Percentiles rank a stretch among this genome's conserved stretches.
Evolutionary conservation across 345 rosid species (phyloP).

Genomic region (Theobroma cacao): DNA sequence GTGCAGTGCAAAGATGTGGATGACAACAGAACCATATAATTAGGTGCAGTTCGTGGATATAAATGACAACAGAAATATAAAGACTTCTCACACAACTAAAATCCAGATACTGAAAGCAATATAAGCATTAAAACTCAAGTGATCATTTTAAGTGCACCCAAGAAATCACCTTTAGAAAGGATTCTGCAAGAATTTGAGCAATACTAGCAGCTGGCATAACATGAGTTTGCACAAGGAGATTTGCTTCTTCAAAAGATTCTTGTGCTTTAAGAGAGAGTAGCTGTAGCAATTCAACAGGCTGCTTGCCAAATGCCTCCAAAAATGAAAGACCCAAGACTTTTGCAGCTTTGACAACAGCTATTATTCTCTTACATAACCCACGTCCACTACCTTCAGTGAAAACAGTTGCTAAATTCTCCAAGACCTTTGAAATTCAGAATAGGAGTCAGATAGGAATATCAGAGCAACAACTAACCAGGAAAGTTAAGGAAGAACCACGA

Average conservation of each 20-base stretch:
- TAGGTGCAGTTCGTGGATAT: no score
- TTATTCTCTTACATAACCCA: slow-evolving; percentile 76
- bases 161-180: slow-evolving; percentile 75
- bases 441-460: not conserved
- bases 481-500: not conserved
- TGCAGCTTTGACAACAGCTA: slow-evolving; percentile 84
- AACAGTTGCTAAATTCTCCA: slow-evolving; percentile 65
- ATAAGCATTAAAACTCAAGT: slow-evolving; percentile 8
- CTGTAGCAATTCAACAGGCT: slow-evolving; percentile 81
- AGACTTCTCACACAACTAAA: not conserved
- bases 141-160: not conserved
- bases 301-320: slow-evolving; percentile 87
- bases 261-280: slow-evolving; percentile 98
- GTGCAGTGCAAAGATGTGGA: not conserved
- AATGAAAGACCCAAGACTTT: slow-evolving; percentile 80
- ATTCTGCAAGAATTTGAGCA: slow-evolving; percentile 96
- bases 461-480: not conserved
- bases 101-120: slow-evolving; percentile 2
- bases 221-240: slow-evolving; percentile 79
- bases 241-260: slow-evolving; percentile 93
- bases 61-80: not conserved
- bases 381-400: slow-evolving; percentile 86
- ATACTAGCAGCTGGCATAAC: slow-evolving; percentile 79
- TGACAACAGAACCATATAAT: not conserved
- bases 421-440: slow-evolving; percentile 42